Evolutionary conservation across 805 yeast species (phyloP).

Genomic region (Wickerhamomyces strasburgensis): DNA sequence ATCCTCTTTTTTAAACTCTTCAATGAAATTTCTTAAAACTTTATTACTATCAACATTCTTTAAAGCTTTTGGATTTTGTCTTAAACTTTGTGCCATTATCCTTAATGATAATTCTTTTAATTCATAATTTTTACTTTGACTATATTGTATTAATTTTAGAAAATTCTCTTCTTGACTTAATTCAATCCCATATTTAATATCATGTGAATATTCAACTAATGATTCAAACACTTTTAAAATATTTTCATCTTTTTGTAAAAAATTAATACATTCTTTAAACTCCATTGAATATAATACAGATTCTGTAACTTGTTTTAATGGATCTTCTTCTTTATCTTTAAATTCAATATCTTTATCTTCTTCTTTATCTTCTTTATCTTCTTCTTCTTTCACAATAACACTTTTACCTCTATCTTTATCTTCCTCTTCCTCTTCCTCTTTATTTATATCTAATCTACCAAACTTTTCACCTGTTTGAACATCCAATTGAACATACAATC

Average conservation of each 20-base stretch:
- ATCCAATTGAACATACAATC: conserved; percentile 63
- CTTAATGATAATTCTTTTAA: conserved; percentile 51
- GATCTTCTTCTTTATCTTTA: conserved; percentile 8
- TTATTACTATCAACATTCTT: conserved; percentile 28
- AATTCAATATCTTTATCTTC: conserved; percentile 17
- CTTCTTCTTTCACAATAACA: conserved; percentile 3
- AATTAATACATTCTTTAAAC: background rate
- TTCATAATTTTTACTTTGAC: conserved; percentile 10
- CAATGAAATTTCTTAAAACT: conserved; percentile 9
- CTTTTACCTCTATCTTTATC: conserved; percentile 10
- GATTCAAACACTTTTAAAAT: conserved; percentile 27
- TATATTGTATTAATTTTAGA: conserved; percentile 27
- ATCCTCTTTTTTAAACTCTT: conserved; percentile 9
- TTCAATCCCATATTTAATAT: conserved; percentile 53
- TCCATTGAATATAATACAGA: background rate
- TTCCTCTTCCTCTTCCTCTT: background rate
- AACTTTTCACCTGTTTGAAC: conserved; percentile 65
- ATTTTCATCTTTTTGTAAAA: background rate
- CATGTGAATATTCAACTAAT: conserved; percentile 61
- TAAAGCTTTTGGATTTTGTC: conserved; percentile 69
- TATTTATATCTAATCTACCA: conserved; percentile 49
- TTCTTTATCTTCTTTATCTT: conserved; percentile 5
- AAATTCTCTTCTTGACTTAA: conserved; percentile 34
- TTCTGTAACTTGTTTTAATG: conserved; percentile 15
- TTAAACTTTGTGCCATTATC: conserved; percentile 58